Base-by-base conservation (phyloP, 768 basidiomycete genomes). In the Termitomyces heimii region DNA sequence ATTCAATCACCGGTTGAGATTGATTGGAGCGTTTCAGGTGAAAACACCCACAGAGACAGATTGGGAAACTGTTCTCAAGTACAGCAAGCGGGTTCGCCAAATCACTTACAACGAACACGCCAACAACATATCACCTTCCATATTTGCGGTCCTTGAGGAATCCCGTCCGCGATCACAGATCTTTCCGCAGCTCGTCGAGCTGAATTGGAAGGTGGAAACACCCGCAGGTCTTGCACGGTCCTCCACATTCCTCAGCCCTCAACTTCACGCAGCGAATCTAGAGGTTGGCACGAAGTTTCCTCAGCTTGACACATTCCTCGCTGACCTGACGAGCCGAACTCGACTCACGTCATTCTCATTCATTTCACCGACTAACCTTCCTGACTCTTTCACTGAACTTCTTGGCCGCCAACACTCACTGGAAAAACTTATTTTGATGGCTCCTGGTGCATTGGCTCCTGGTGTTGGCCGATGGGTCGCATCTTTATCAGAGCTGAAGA, bases 381-480 rank as follows among this genome's bases (percentile, higher is more conserved):
- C 89, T 5, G 86, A 89, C 55, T 74, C 80, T 8, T 87, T 91
- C 69, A 83, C 85, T 39, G 83, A 85, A 56, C 77, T 88, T 54
- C 72, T 91, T 40, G 72, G 75, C 44, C 75, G 77, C 43, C 87
- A 90, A 68, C 73, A 78, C 58, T 71, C 67, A 3, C 70, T 91
- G 42, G 84, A 88, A 67, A 84, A 77, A 64, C 67, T 92, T 14
- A 70, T 77, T 34, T 75, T 92, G 42, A 81, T 86, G 45, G 89
- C 88, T 32, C 89, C 89, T 0, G 88, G 87, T n/a, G 86, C 87
- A 28, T 69, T 91, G 39, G 77, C 84, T 0, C 71, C 88, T n/a
- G 76, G 75, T 42, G 77, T 89, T n/a, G 89, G 89, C 29, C 80
- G 81, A 59, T 90, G 88, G 89, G 72, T 80, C n/a, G 80, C 87